These are phyloP conservation scores for Gaultheria prostrata DNA, from an alignment of 148 eudicot genomes.

Conservation along the genomic window DNA sequence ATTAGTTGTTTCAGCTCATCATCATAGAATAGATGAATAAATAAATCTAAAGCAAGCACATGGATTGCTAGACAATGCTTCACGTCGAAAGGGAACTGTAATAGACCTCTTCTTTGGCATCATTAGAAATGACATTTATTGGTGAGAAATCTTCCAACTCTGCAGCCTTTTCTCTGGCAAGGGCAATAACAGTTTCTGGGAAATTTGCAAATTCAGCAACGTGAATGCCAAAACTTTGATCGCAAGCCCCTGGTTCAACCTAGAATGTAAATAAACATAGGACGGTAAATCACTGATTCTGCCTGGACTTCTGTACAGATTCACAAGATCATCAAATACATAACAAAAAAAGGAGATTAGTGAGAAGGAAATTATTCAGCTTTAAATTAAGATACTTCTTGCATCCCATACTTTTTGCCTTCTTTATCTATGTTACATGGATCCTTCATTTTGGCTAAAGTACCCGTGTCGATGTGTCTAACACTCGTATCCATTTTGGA, in stretches of 20 bases:
- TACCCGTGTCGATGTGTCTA: too few species aligned
- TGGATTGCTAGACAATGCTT: neutral
- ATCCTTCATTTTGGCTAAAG: too few species aligned
- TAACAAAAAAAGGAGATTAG: neutral
- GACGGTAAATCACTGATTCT: neutral
- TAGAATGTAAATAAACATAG: conserved; percentile 27
- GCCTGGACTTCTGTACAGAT: conserved; percentile 1
- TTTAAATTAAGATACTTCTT: neutral
- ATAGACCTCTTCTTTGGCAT: conserved; percentile 53
- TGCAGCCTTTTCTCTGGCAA: conserved; percentile 96
- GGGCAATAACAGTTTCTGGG: conserved; percentile 80
- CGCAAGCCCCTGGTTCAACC: conserved; percentile 98
- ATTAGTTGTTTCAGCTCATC: neutral
- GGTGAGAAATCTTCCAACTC: conserved; percentile 97
- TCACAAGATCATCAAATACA: conserved; percentile 9
- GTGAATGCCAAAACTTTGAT: conserved; percentile 99
- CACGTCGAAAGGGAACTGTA: neutral
- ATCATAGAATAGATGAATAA: neutral
- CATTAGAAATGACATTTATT: conserved; percentile 37
- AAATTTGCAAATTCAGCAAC: conserved; percentile 98
- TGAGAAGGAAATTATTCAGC: neutral
- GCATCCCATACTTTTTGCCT: neutral
- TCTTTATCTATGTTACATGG: too few species aligned
- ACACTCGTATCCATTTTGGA: too few species aligned
- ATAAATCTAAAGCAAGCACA: conserved; percentile 1